Percentiles rank a stretch among this genome's conserved stretches.
Conservation (phyloP, 1,284 basidiomycete genomes). For the Fomitopsis palustris region DNA sequence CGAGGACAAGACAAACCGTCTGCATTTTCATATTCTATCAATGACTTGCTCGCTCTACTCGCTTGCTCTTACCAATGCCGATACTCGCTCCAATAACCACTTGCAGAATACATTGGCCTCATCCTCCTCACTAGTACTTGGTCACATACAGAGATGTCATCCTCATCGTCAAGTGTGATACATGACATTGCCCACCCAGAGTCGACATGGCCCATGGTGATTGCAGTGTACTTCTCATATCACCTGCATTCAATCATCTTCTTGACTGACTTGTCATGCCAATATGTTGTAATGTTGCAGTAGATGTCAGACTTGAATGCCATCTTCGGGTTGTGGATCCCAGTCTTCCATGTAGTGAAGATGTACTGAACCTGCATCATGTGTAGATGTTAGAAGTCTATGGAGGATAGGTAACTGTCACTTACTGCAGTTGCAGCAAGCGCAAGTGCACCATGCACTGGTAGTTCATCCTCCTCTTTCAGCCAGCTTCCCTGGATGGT, state of each 20-base stretch:
- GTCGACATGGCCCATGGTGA: neutral
- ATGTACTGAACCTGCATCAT: neutral
- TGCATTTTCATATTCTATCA: no score
- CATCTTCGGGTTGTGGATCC: neutral
- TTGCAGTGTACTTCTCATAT: neutral
- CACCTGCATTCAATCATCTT: no score
- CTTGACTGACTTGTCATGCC: neutral
- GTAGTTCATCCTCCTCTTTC: neutral
- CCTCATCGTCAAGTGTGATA: neutral
- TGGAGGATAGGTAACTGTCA: no score
- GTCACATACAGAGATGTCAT: neutral
- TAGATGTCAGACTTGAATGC: neutral
- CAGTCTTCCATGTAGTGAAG: neutral
- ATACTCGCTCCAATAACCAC: no score
- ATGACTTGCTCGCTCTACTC: no score
- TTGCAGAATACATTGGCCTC: no score
- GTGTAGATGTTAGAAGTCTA: no score
- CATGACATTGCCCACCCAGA: neutral
- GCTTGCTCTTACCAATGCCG: no score
- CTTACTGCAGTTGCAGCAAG: neutral
- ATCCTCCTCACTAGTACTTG: neutral
- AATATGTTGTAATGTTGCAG: neutral
- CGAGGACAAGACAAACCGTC: no score
- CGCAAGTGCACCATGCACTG: neutral
- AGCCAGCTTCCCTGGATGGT: neutral